These are phyloP conservation scores for Collybia nuda DNA, from an alignment of 768 basidiomycete species.

Conservation along the genomic window DNA sequence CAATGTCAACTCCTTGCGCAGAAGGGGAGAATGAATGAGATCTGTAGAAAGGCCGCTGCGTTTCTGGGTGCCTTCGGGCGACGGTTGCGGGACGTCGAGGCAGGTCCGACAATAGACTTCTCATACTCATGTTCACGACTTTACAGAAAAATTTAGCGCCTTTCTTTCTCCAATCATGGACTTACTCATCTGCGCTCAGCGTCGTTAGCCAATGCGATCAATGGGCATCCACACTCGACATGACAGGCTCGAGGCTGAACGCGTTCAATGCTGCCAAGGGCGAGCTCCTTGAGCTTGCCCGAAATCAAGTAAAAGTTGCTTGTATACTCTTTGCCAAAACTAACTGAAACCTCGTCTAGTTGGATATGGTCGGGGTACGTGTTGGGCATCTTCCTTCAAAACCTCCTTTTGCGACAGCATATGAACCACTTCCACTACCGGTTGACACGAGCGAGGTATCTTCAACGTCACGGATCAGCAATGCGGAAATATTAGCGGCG, in stretches of 20 bases:
- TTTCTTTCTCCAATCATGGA: slow-evolving; percentile 92
- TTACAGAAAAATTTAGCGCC: slow-evolving; percentile 42
- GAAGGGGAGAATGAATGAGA: slow-evolving; percentile 65
- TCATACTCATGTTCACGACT: neutral
- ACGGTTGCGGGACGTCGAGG: slow-evolving; percentile 74
- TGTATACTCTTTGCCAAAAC: neutral
- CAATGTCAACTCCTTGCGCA: slow-evolving; percentile 79
- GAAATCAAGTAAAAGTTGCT: slow-evolving; percentile 63
- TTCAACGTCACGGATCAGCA: slow-evolving; percentile 45
- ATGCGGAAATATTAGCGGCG: slow-evolving; percentile 58
- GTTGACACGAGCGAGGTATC: slow-evolving; percentile 15
- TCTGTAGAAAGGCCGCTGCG: slow-evolving; percentile 65
- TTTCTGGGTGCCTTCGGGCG: slow-evolving; percentile 81
- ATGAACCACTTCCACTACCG: slow-evolving; percentile 20
- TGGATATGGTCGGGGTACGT: slow-evolving; percentile 81
- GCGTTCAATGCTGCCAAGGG: slow-evolving; percentile 76
- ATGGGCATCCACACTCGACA: slow-evolving; percentile 56
- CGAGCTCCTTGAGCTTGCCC: slow-evolving; percentile 88
- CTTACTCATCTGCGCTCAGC: slow-evolving; percentile 84
- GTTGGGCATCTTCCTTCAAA: slow-evolving; percentile 67
- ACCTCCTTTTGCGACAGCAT: slow-evolving; percentile 70
- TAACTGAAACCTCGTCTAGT: slow-evolving; percentile 39
- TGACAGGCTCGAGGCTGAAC: slow-evolving; percentile 46
- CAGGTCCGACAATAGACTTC: slow-evolving; percentile 40
- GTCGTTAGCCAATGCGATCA: slow-evolving; percentile 76